Conservation (phyloP, 495 filamentous ascomycete genomes). For the Glonium stellatum region DNA sequence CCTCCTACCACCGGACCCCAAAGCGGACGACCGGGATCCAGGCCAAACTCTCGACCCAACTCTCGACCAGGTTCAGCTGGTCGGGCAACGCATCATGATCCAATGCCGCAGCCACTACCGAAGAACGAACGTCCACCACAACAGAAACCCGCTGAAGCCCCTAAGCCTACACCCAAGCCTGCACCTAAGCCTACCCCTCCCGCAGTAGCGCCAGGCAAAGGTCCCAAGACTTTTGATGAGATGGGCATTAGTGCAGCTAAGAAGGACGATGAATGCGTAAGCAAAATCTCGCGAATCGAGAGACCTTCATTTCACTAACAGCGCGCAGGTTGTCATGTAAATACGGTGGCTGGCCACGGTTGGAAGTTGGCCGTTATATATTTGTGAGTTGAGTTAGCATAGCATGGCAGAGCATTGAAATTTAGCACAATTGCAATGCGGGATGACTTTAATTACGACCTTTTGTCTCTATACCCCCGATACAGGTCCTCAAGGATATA, state of each 20-base stretch:
- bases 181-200: slow-evolving; percentile 28
- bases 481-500: background rate
- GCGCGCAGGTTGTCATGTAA: slow-evolving; percentile 55
- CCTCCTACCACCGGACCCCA: slow-evolving; percentile 11
- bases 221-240: slow-evolving; percentile 94
- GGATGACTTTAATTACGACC: background rate
- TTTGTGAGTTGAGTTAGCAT: background rate
- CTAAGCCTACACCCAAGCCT: background rate
- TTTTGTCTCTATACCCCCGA: background rate
- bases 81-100: slow-evolving; percentile 10
- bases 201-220: slow-evolving; percentile 54
- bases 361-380: background rate
- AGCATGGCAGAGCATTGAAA: background rate
- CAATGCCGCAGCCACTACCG: slow-evolving; percentile 6
- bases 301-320: slow-evolving; percentile 29
- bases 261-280: slow-evolving; percentile 84
- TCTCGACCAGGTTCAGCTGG: slow-evolving; percentile 15
- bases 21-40: slow-evolving; percentile 10
- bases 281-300: slow-evolving; percentile 30
- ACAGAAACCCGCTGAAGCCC: background rate
- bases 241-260: slow-evolving; percentile 86
- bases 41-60: slow-evolving; percentile 7
- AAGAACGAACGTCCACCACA: slow-evolving; percentile 1
- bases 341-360: background rate
- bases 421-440: background rate